Conservation (phyloP, 345 rosid species). For the Carallia brachiata region DNA sequence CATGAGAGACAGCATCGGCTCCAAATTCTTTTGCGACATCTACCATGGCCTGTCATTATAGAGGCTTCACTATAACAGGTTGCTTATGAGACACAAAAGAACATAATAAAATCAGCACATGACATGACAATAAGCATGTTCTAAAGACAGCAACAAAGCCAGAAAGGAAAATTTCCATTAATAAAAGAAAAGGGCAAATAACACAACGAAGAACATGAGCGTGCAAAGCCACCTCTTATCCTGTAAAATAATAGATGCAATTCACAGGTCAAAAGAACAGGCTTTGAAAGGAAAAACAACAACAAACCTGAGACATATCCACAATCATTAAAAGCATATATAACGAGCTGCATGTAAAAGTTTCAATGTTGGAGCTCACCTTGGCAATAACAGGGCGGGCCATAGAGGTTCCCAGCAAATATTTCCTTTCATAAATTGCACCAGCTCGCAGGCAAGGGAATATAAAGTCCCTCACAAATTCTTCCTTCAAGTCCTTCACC, state of each 20-base stretch:
- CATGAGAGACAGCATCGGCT: slow-evolving; percentile 96
- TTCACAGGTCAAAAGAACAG: neutral
- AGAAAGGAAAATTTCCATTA: neutral
- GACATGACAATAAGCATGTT: no score
- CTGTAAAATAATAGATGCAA: neutral
- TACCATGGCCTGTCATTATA: slow-evolving; percentile 79
- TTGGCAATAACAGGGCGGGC: slow-evolving; percentile 98
- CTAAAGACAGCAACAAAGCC: neutral
- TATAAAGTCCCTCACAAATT: slow-evolving; percentile 83
- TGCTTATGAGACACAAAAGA: no score
- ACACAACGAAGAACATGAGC: neutral
- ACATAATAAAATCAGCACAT: no score
- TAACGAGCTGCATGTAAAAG: neutral
- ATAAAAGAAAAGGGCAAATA: neutral
- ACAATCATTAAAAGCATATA: neutral
- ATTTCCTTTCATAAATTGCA: slow-evolving; percentile 86
- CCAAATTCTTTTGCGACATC: slow-evolving; percentile 97
- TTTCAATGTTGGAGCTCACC: slow-evolving; percentile 34
- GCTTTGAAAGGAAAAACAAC: neutral
- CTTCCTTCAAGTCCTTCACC: slow-evolving; percentile 85
- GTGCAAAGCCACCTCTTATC: neutral
- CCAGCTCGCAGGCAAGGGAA: slow-evolving; percentile 95
- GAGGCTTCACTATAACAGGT: no score
- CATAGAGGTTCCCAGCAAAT: slow-evolving; percentile 97
- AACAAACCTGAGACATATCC: neutral